Evolutionary conservation across 2,329 filamentous ascomycete genomes (phyloP), one percentile per base, ranked within the genome.

Genomic region (Ophiostoma fasciatum): DNA sequence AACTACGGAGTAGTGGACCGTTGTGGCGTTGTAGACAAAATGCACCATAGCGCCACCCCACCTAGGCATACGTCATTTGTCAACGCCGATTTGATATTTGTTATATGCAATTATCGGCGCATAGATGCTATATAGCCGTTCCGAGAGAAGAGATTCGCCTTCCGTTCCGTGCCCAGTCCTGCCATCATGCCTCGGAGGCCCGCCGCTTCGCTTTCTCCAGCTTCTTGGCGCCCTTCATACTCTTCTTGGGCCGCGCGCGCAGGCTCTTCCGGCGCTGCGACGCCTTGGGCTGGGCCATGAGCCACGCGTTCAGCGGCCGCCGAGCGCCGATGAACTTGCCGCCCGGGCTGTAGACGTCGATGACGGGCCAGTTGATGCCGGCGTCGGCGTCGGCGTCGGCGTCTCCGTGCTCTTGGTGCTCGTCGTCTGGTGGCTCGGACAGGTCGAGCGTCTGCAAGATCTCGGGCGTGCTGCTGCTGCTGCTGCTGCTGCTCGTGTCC

Each of bases 301-400:
- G 40, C 70, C 76, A 85, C 7, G 74, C 82, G 47, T 79, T 75
- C 63, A 92, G 75, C 2, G 82, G 79, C 45, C 52, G 54, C 25
- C 83, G 64, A 9, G 62, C 59, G 1, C 68, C 78, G 21, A 96
- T 63, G 47, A 81, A 90, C 48, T 74, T 76, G n/a, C 90, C 90
- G 39, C 84, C 68, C 0, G 90, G 90, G 20, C 71, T 81, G 49
- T 80, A 94, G 0, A 96, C 74, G 46, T 96, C 87, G 7, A 98
- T 69, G 9, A 75, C 63, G 0, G 84, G 84, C 62, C 74, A 75
- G 17, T 60, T 56, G 1, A 54, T 53, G 46, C 63, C 55, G 39
- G 41, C 19, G 12, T 43, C 23, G 10, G 39, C 39, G 11, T n/a
- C 8, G 21, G 11, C 5, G 27, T 15, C 27, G 27, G n/a, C 14